Conservation (phyloP, 192 early-diverging fungal species). For the Umbelopsis ramanniana region DNA sequence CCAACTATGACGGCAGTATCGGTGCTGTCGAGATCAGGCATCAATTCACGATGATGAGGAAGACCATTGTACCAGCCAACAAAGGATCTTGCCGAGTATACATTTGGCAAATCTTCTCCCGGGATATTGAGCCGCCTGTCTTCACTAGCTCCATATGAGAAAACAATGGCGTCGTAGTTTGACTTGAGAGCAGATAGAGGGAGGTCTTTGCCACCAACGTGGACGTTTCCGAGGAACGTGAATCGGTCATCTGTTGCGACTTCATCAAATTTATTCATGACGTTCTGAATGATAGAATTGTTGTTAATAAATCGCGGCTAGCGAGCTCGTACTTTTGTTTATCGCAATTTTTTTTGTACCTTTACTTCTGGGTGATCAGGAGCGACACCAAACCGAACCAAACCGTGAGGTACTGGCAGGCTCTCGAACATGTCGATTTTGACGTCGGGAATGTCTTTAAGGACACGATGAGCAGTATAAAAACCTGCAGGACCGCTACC, state of each 20-base stretch:
- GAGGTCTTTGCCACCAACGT: constrained; percentile 57
- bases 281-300: constrained; percentile 60
- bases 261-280: constrained; percentile 84
- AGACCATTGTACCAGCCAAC: constrained; percentile 97
- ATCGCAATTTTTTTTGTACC: constrained; percentile 44
- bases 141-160: constrained; percentile 84
- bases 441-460: constrained; percentile 59
- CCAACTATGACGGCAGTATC: constrained; percentile 88
- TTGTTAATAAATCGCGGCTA: constrained; percentile 5
- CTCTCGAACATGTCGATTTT: constrained; percentile 85
- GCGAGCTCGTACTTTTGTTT: background rate
- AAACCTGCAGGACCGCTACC: constrained; percentile 88
- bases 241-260: constrained; percentile 71
- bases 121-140: constrained; percentile 73
- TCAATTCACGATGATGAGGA: constrained; percentile 65
- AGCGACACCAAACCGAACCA: constrained; percentile 94
- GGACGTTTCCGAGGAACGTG: constrained; percentile 82
- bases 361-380: constrained; percentile 98
- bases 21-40: constrained; percentile 60
- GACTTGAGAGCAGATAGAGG: constrained; percentile 55
- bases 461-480: constrained; percentile 83
- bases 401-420: constrained; percentile 84
- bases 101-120: constrained; percentile 67
- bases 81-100: constrained; percentile 80
- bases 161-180: constrained; percentile 76